Evolutionary conservation across 2,329 filamentous ascomycete genomes (phyloP), one percentile per base, ranked within the genome.

Genomic region (Claviceps arundinis): DNA sequence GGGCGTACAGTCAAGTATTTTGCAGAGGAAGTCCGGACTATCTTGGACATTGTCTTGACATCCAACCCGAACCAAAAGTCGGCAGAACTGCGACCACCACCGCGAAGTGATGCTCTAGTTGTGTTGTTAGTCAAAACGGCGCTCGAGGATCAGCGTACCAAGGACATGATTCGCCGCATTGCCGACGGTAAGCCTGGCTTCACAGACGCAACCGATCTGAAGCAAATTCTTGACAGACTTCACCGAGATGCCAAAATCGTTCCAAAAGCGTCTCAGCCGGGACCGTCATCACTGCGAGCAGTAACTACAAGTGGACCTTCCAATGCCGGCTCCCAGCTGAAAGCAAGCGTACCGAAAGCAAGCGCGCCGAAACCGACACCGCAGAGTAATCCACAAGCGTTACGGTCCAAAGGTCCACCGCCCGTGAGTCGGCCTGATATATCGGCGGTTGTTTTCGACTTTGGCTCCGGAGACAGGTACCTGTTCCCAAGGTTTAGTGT

Each of bases 401-500:
- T 82, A 8, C 75, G 78, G 26, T 81, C 79, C 5, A 83, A 82
- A 58, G 80, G 78, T 0, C 78, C 78, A 1, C 72, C 75, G 2
- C 74, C 74, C 17, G 62, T 64, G 7, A 65, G 73, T 2, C 81
- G 78, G 58, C 76, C 77, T 26, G 82, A 84, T 52, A 76, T 84
- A 44, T 75, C 80, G 1, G 81, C 81, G n/a, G 72, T 86, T 14
- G 78, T 84, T 1, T 78, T 89, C 55, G 83, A 87, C 58, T 87
- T 88, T 63, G 82, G 82, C 37, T 80, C 72, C 2, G 85, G 85
- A 46, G 87, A 91, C 64, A 78, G 86, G 26, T 90, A 87, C 62
- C 69, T 88, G 47, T 90, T 93, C 56, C 87, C 87, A 2, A 86
- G 83, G 58, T 84, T 86, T 62, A 86, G 83, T 65, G 84, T 91